Evolutionary conservation across 495 filamentous ascomycete genomes (phyloP), one percentile per base, ranked within the genome.

Genomic region (Bacidia rubella): DNA sequence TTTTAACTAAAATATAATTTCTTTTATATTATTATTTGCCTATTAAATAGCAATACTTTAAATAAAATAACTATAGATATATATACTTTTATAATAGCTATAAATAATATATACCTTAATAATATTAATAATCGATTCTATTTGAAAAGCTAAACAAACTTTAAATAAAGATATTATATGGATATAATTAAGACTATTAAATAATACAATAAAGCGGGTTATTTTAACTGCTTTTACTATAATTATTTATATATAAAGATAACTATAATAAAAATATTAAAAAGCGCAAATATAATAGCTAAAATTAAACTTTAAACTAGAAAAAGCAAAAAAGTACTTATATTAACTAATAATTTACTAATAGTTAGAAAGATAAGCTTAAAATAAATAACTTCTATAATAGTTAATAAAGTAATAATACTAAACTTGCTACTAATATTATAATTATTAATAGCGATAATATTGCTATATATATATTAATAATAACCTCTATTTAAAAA

Each of bases 371-470:
- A 52, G 40, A 49, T 50, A 44, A 44, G 21, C 17, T 17, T 55
- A 52, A 40, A 51, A 39, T 60, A 51, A 43, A 45, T 46, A 56
- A 21, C n/a, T n/a, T n/a, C n/a, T n/a, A n/a, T n/a, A n/a, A 27
- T 49, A 21, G 38, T 49, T 44, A 47, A 26, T 60, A 48, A 51
- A 51, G 52, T 49, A 51, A 9, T 43, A 43, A 47, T 22, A 57
- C 24, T 44, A 45, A 32, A 35, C 44, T 57, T 53, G 49, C 50
- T 49, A 9, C 27, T 10, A 32, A 49, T 27, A 27, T 7, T 27
- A 27, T 27, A 27, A 49, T 49, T 49, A 49, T 24, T 9, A 25
- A 9, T 11, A 27, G 27, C 7, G 23, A 49, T 10, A 27, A 9
- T 27, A 49, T 49, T 11, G 11, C 20, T 49, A 49, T 24, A 49